Evolutionary conservation across 768 basidiomycete species (phyloP).

Genomic region (Kwoniella newhampshirensis): DNA sequence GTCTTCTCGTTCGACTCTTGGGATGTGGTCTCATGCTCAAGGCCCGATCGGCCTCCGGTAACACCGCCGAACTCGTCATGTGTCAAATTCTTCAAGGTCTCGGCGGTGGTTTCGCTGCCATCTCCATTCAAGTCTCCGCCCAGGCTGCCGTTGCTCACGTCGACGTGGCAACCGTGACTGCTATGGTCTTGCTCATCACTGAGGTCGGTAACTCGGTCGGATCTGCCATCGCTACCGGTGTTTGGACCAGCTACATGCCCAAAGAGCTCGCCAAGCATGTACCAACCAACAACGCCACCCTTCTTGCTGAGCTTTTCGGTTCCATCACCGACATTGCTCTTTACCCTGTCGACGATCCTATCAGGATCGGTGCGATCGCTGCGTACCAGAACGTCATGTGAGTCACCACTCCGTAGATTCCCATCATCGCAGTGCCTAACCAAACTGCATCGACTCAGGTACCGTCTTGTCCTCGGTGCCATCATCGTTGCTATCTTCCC

Average conservation of each 20-base stretch:
- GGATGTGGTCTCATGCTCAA: conserved; percentile 71
- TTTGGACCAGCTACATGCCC: conserved; percentile 62
- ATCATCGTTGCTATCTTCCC: conserved; percentile 62
- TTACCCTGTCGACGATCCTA: conserved; percentile 58
- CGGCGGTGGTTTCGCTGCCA: conserved; percentile 69
- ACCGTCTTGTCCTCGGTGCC: conserved; percentile 59
- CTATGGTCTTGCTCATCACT: conserved; percentile 64
- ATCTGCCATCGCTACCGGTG: conserved; percentile 59
- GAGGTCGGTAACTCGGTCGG: conserved; percentile 70
- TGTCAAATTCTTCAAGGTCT: conserved; percentile 72
- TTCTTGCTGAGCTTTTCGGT: conserved; percentile 58
- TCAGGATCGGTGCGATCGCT: conserved; percentile 64
- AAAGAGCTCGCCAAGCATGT: conserved; percentile 61
- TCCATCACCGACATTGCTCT: conserved; percentile 60
- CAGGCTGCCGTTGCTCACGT: conserved; percentile 66
- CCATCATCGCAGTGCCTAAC: neutral
- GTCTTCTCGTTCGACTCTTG: conserved; percentile 63
- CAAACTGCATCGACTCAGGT: too few relatives aligned
- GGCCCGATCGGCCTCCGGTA: conserved; percentile 61
- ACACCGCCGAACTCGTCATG: conserved; percentile 58
- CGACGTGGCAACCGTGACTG: conserved; percentile 67
- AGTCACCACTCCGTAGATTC: conserved; percentile 1
- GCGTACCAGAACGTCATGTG: conserved; percentile 57
- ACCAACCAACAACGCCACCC: conserved; percentile 54
- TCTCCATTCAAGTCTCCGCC: conserved; percentile 62